A percentile compares a stretch with the other conserved stretches of the same genome.
These are phyloP conservation scores for Eimeria sp. DNA, from an alignment of 169 alveolate genomes.

Conservation along the genomic window DNA sequence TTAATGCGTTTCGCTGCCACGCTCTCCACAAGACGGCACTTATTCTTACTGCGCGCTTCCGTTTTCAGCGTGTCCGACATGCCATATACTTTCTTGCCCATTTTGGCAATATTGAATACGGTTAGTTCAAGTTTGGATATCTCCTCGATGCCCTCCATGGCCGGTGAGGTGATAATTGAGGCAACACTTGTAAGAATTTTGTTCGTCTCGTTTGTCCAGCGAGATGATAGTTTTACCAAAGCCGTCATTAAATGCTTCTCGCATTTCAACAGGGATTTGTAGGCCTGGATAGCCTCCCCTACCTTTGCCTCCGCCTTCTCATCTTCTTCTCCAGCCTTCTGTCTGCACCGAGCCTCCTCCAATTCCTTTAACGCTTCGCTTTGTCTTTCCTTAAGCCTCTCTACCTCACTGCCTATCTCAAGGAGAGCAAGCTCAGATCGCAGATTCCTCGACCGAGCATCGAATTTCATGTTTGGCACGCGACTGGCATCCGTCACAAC, in stretches of 20 bases:
- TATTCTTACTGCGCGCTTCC: conserved; percentile 27
- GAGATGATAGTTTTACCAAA: not conserved
- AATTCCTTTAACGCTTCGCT: not conserved
- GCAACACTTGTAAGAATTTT: not conserved
- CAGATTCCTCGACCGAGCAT: not conserved
- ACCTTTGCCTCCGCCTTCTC: not conserved
- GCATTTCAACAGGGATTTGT: not conserved
- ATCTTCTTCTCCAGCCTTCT: not conserved
- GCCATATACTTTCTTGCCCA: not conserved
- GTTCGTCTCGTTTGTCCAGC: conserved; percentile 1
- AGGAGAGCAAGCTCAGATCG: conserved; percentile 1
- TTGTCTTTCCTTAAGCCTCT: not conserved
- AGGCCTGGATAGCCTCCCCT: not conserved
- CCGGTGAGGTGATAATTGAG: not conserved
- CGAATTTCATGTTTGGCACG: conserved; percentile 2
- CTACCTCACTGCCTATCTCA: conserved; percentile 23
- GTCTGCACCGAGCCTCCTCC: not conserved
- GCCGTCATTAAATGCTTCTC: not conserved
- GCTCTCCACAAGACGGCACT: not conserved
- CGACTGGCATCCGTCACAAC: conserved; percentile 7
- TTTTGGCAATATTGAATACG: not conserved
- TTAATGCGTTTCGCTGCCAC: not conserved
- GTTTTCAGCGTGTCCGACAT: not conserved
- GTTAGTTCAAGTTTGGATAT: not conserved
- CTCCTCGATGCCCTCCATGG: not conserved